These are phyloP conservation scores for Combretum micranthum DNA, from an alignment of 345 rosid genomes.

Conservation along the genomic window DNA sequence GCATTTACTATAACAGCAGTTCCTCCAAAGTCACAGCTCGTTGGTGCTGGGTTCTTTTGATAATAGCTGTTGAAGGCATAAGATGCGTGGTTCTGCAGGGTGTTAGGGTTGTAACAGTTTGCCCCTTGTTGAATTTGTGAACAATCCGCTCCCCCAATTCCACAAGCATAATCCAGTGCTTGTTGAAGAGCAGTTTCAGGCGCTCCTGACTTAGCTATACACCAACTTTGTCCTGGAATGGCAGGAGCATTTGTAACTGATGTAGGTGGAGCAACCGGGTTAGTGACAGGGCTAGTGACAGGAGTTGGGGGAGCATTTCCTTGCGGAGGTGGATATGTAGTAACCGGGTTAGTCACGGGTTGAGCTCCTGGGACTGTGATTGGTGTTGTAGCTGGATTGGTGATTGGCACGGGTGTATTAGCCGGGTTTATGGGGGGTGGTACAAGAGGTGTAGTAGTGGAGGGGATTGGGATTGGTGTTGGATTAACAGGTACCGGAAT, in stretches of 20 bases:
- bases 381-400: conserved; percentile 41
- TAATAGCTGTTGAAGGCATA: conserved; percentile 92
- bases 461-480: conserved; percentile 35
- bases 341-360: conserved; percentile 63
- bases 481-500: conserved; percentile 36
- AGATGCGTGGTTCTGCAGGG: conserved; percentile 81
- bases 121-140: conserved; percentile 82
- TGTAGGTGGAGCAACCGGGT: conserved; percentile 46
- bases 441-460: background rate
- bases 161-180: conserved; percentile 94
- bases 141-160: conserved; percentile 78
- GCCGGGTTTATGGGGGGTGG: conserved; percentile 7
- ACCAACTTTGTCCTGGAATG: conserved; percentile 78
- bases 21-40: conserved; percentile 93
- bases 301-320: conserved; percentile 39
- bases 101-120: conserved; percentile 63
- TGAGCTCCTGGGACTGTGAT: conserved; percentile 41
- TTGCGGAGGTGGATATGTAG: conserved; percentile 51
- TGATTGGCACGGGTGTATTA: conserved; percentile 19
- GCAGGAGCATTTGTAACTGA: conserved; percentile 54
- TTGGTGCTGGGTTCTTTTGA: conserved; percentile 66
- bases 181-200: conserved; percentile 46
- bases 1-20: conserved; percentile 42
- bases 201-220: conserved; percentile 68
- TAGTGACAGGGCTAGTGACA: conserved; percentile 28